Base-by-base conservation (phyloP, 2,329 filamentous ascomycete species). In the Epichloe aotearoae region DNA sequence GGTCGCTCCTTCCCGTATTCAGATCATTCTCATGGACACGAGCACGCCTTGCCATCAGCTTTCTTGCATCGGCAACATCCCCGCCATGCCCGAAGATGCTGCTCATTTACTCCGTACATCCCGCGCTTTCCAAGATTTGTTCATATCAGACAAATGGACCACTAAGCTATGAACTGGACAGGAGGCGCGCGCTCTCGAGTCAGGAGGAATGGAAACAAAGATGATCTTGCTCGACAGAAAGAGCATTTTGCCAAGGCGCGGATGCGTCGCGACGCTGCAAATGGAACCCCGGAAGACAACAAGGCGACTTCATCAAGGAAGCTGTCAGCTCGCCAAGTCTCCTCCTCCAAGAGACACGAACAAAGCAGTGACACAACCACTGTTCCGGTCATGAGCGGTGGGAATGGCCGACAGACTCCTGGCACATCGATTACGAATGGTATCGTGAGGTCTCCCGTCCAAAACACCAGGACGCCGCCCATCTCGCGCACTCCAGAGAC, bases 151-250 rank as follows among this genome's bases (percentile, higher is more conserved):
- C n/a, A 3, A 40, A 8, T 6, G 20, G 20, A n/a, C 42, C 17
- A 19, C 33, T 26, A 33, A 56, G 34, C 41, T 5, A 72, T 72
- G 69, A 72, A 72, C 55, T 70, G 70, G 68, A 71, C 64, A 2
- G 66, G 67, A 53, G 66, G 67, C 10, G 54, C 59, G 36, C 63
- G 69, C 20, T 60, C 66, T 42, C 66, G 69, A 8, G 61, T 64
- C 26, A 61, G 62, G 37, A 60, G 61, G 6, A 66, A 61, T 47
- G 59, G 61, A 14, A 65, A 57, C 59, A 64, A 64, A 19, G 54
- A 60, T 30, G 65, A 69, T 39, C 52, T 56, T 17, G 58, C 61
- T 19, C 65, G 62, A 15, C 69, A 72, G 54, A 66, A 63, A 43
- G 55, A 65, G 49, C 64, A 66, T 49, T 71, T 71, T 54, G 67